Evolutionary conservation across 2,329 filamentous ascomycete genomes (phyloP).

Genomic region (Monilinia aucupariae): DNA sequence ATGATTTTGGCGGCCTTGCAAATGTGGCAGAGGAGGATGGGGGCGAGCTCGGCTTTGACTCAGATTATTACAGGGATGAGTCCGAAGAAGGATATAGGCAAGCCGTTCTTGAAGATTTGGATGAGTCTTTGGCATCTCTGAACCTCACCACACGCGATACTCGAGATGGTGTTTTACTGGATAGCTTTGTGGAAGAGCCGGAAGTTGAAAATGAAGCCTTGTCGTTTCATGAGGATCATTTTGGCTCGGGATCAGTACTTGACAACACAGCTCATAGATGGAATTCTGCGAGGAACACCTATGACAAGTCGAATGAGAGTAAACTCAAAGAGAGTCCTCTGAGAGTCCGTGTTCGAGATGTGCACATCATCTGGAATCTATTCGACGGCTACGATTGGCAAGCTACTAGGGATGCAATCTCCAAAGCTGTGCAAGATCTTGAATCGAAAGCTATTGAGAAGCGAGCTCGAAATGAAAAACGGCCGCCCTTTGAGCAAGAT

Average conservation of each 20-base stretch:
- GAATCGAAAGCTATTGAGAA: constrained; percentile 77
- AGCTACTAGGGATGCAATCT: constrained; percentile 77
- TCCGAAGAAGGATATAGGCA: constrained; percentile 28
- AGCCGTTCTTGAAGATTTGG: constrained; percentile 40
- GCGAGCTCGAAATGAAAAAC: constrained; percentile 53
- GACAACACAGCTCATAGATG: constrained; percentile 69
- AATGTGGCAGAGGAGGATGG: constrained; percentile 42
- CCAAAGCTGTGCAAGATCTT: constrained; percentile 81
- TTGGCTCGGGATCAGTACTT: constrained; percentile 55
- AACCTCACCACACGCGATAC: constrained; percentile 38
- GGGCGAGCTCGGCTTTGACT: constrained; percentile 38
- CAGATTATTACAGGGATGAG: constrained; percentile 45
- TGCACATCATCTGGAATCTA: constrained; percentile 94
- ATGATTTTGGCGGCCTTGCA: constrained; percentile 51
- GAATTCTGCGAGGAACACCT: constrained; percentile 72
- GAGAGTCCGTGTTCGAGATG: constrained; percentile 71
- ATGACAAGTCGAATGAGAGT: constrained; percentile 58
- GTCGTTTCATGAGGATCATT: constrained; percentile 73
- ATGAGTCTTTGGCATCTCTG: constrained; percentile 27
- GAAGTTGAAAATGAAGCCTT: constrained; percentile 55
- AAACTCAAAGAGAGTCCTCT: constrained; percentile 65
- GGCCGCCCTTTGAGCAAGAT: constrained; percentile 52
- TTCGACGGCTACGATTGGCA: constrained; percentile 98
- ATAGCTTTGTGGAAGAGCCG: constrained; percentile 38
- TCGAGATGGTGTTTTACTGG: constrained; percentile 43